Evolutionary conservation across 2,329 filamentous ascomycete genomes (phyloP), one percentile per base, ranked within the genome.

Genomic region (Diatrype stigma): DNA sequence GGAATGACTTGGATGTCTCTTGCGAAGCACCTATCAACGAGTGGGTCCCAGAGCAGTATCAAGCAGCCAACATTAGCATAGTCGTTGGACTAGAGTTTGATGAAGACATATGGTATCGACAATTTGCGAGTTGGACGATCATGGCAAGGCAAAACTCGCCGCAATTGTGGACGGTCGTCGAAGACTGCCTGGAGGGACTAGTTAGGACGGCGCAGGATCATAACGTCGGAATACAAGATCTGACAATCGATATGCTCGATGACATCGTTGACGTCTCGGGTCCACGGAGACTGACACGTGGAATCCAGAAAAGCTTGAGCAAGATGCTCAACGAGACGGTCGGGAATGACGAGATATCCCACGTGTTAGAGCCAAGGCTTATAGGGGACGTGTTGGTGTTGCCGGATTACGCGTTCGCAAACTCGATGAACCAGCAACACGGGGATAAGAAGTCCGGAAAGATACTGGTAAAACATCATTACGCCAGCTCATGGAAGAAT

Each of bases 1-100:
- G 68, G 65, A 69, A 61, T 23, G 72, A 74, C 42, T 56, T 73
- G 8, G 70, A 74, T 51, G 63, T 70, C 5, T 67, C 64, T 0
- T 70, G 67, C 50, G 61, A 68, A 48, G 38, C 53, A 26, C 56
- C 64, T 0, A 67, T 73, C 14, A 50, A 57, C 6, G 53, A 66
- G 2, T 74, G 70, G 70, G 60, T 75, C 5, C 70, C 71, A 0
- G 23, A 30, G 5, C 52, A 68, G 44, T 66, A 69, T 40, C 59
- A 56, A 10, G 26, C 26, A 23, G 49, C 60, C 5, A 53, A 60
- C 1, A 59, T 67, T 2, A 56, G 59, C 10, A 50, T 72, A 3
- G 65, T 74, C 1, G 63, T 73, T 5, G 72, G 72, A 1, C 61
- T 70, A 48, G 71, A 73, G 45, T 67, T 69, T 32, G 70, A 73